Base-by-base conservation (phyloP, 2,329 filamentous ascomycete species). In the Aureobasidium sp. region DNA sequence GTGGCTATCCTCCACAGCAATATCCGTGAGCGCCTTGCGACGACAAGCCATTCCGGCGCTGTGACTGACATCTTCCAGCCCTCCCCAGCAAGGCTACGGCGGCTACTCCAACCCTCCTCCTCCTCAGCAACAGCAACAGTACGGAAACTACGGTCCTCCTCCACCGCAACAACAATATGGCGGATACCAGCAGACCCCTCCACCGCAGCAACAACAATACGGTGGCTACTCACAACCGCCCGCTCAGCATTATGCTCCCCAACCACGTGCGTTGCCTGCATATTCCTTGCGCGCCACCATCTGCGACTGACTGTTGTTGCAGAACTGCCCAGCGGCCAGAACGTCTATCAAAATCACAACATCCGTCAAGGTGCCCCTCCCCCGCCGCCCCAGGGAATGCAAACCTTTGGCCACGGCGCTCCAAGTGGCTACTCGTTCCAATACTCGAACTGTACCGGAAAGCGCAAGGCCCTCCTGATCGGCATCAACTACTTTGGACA, bases 401-500 rank as follows among this genome's bases (percentile, higher is more conserved):
- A 90, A 66, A 75, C 79, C 57, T 93, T 93, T 64, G 88, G 90
- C 53, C 77, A 83, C 57, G 90, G 89, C 54, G 90, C 90, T 12
- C 90, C 90, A 16, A 77, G 82, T 58, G 79, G 78, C 62, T 95
- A 95, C 69, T 81, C 77, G 39, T 97, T 90, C 70, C 87, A 91
- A 69, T 96, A 96, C 70, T 95, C 90, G 41, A 85, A 85, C 60
- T 97, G 90, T 68, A 94, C 86, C 4, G 91, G 90, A 40, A 82
- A 84, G 62, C 78, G 90, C 66, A 96, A 96, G 73, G 91, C 90
- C 4, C 74, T 96, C 25, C 71, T 97, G 57, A 91, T 96, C 61
- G 91, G 91, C 53, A 95, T 96, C 75, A 96, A 96, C 72, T 96
- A 97, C 72, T 96, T 96, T 66, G 84, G 86, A 48, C 90, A 96